phyloP scores from a whole-genome alignment of 1,139 yeast genomes.

The Candida dubliniensis region DNA sequence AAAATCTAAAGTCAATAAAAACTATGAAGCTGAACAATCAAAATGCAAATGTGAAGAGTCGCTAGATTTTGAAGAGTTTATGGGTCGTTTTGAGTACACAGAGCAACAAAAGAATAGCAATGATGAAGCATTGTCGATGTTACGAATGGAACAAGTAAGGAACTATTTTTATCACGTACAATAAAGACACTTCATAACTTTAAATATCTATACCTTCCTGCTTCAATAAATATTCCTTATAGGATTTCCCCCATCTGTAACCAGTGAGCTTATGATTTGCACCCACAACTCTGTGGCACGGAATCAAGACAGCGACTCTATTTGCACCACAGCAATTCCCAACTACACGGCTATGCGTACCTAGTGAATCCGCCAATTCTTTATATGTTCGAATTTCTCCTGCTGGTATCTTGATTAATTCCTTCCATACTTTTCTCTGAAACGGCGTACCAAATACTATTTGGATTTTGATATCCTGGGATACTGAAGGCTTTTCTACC shows the following conservation, averaged over 20 bases:
- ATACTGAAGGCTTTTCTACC: constrained; percentile 16
- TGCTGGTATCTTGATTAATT: constrained; percentile 16
- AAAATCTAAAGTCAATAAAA: constrained; percentile 22
- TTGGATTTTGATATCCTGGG: constrained; percentile 11
- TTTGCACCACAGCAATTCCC: constrained; percentile 28
- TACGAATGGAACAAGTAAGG: constrained; percentile 20
- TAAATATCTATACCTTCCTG: constrained; percentile 11
- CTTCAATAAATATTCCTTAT: constrained; percentile 17
- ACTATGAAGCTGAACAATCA: constrained; percentile 21
- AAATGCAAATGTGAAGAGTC: constrained; percentile 19
- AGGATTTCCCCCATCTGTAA: constrained; percentile 23
- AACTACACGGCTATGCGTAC: constrained; percentile 21
- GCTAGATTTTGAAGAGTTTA: constrained; percentile 19
- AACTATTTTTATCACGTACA: constrained; percentile 19
- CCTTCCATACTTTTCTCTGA: constrained; percentile 25
- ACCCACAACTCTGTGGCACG: constrained; percentile 27
- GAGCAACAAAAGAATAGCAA: constrained; percentile 20
- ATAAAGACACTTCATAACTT: constrained; percentile 3
- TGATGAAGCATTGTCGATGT: constrained; percentile 16
- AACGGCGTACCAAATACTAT: constrained; percentile 25
- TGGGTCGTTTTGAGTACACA: constrained; percentile 20
- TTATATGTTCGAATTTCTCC: constrained; percentile 20
- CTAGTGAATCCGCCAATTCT: constrained; percentile 18
- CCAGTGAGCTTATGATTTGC: constrained; percentile 21
- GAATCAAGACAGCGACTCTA: constrained; percentile 23